Percentiles rank a stretch among this genome's conserved stretches.
Conservation (phyloP, 495 filamentous ascomycete genomes). For the Xylaria longipes region DNA sequence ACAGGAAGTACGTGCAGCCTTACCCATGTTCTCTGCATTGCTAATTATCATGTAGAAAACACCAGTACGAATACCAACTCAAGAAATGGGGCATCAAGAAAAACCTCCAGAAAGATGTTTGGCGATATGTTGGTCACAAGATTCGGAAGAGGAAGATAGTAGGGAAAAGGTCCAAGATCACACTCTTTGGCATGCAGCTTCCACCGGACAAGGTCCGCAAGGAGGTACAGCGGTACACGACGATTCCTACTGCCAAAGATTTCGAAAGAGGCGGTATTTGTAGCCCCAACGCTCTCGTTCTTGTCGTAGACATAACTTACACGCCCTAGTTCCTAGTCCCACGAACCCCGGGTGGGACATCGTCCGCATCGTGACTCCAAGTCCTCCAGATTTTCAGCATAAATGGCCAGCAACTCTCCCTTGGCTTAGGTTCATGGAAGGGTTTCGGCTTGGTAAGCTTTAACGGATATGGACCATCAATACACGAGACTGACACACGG, state of each 20-base stretch:
- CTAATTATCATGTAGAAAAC: not conserved
- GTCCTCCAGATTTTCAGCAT: not conserved
- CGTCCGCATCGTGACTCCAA: not conserved
- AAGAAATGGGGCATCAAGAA: constrained; percentile 11
- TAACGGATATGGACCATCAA: not conserved
- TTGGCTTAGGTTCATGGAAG: not conserved
- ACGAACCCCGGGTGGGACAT: not conserved
- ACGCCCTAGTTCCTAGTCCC: not conserved
- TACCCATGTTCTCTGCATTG: not conserved
- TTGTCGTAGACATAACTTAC: not conserved
- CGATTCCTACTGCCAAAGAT: constrained; percentile 2
- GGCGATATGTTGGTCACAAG: not conserved
- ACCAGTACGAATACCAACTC: constrained; percentile 12
- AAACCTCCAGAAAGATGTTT: not conserved
- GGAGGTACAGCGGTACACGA: constrained; percentile 1
- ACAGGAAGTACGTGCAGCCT: not conserved
- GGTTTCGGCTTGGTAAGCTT: not conserved
- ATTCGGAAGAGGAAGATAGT: not conserved
- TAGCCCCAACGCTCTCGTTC: not conserved
- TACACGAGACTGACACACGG: not conserved
- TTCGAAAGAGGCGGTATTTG: not conserved
- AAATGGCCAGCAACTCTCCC: not conserved
- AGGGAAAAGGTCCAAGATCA: not conserved
- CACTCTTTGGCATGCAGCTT: not conserved
- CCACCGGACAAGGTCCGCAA: not conserved